A percentile compares a stretch with the other conserved stretches of the same genome.
Evolutionary conservation across 2,329 filamentous ascomycete genomes (phyloP).

Genomic region (Xylariomycetidae sp.): DNA sequence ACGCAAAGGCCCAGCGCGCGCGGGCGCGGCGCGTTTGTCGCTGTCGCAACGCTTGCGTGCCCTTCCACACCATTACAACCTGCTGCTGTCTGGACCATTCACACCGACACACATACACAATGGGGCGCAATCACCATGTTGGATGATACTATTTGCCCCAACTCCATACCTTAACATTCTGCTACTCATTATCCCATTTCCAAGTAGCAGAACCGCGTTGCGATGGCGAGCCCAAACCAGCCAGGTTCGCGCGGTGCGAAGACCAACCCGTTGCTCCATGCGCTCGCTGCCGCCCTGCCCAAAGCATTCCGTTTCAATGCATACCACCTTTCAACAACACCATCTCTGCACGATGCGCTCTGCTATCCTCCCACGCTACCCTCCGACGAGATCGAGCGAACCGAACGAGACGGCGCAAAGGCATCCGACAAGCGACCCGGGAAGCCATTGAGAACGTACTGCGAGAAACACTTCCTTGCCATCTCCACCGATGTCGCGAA

Average conservation of each 20-base stretch:
- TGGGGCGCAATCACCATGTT: no score
- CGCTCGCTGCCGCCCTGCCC: slow-evolving; percentile 46
- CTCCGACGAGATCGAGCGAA: no score
- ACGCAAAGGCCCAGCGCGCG: no score
- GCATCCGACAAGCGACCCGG: slow-evolving; percentile 28
- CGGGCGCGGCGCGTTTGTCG: no score
- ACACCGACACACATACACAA: no score
- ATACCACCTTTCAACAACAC: slow-evolving; percentile 83
- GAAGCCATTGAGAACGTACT: slow-evolving; percentile 54
- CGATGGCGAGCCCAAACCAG: slow-evolving; percentile 10
- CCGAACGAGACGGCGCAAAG: slow-evolving; percentile 6
- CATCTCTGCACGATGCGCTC: slow-evolving; percentile 66
- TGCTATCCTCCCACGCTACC: slow-evolving; percentile 75
- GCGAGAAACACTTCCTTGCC: slow-evolving; percentile 73
- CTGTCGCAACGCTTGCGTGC: no score
- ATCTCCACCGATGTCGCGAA: slow-evolving; percentile 37
- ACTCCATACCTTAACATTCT: no score
- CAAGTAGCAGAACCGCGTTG: slow-evolving; percentile 8
- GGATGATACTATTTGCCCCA: background rate
- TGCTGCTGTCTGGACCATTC: no score
- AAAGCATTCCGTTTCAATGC: slow-evolving; percentile 56
- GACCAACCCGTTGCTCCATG: slow-evolving; percentile 27
- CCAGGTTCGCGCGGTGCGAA: slow-evolving; percentile 1
- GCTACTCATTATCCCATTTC: no score
- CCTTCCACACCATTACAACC: background rate